Conservation (phyloP, 2,329 filamentous ascomycete genomes). For the Eurotiales sp. region DNA sequence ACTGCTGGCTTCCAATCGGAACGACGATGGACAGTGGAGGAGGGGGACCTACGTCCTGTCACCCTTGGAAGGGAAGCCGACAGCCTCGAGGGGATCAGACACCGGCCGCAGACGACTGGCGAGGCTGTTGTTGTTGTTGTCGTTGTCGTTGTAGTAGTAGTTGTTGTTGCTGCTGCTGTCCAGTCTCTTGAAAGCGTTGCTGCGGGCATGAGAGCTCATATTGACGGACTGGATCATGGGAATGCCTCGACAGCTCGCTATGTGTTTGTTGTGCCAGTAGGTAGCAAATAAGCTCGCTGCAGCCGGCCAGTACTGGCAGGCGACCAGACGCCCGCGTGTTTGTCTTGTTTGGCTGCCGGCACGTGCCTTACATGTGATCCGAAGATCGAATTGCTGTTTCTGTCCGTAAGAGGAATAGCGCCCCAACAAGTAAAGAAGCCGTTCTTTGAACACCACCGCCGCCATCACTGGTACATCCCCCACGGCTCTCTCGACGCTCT, state of each 20-base stretch:
- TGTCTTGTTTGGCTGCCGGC: constrained; percentile 23
- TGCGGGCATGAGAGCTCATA: constrained; percentile 11
- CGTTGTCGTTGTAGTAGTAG: too few relatives aligned
- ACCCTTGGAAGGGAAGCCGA: constrained; percentile 86
- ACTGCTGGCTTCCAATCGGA: neutral
- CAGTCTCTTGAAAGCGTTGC: constrained; percentile 6
- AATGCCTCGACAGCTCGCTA: too few relatives aligned
- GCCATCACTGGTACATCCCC: too few relatives aligned
- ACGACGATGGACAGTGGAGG: neutral
- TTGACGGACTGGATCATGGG: too few relatives aligned
- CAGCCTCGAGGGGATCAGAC: constrained; percentile 61
- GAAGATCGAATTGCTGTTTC: neutral
- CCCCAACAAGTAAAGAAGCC: too few relatives aligned
- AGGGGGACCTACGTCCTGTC: constrained; percentile 65
- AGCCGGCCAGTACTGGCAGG: too few relatives aligned
- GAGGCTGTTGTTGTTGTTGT: neutral
- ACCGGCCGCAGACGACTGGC: constrained; percentile 62
- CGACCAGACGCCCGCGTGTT: constrained; percentile 22
- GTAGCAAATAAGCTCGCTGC: too few relatives aligned
- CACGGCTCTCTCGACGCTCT: too few relatives aligned
- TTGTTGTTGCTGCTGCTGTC: neutral
- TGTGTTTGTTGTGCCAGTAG: too few relatives aligned
- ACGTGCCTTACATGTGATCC: constrained; percentile 14
- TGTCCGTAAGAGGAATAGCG: constrained; percentile 2
- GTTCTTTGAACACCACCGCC: too few relatives aligned